Conservation (phyloP, 306 rosid species). For the Rosa multiflora region DNA sequence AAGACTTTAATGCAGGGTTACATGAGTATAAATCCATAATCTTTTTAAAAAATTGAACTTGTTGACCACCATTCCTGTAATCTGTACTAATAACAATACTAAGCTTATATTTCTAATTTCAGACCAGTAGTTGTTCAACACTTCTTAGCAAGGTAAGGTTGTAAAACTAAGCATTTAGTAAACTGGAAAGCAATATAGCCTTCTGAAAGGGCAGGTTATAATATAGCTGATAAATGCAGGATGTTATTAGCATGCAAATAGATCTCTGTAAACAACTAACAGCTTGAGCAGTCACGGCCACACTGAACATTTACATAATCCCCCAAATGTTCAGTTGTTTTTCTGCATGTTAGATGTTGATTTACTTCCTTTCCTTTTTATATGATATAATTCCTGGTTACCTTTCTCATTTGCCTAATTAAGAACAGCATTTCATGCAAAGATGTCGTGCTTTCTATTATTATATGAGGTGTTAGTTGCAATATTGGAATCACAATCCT, state of each 20-base stretch:
- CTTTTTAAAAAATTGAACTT: neutral
- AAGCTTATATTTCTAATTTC: neutral
- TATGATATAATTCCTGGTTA: neutral
- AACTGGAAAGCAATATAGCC: neutral
- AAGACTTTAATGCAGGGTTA: neutral
- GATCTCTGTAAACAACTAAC: neutral
- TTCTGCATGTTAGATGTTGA: neutral
- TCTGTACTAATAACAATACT: constrained; percentile 3
- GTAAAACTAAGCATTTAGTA: constrained; percentile 4
- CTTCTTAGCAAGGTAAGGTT: neutral
- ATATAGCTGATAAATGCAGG: neutral
- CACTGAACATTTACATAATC: neutral
- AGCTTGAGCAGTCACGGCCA: neutral
- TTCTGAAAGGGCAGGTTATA: neutral
- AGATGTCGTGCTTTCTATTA: neutral
- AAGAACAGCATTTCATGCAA: neutral
- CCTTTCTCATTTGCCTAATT: neutral
- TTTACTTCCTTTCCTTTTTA: neutral
- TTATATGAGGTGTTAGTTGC: neutral
- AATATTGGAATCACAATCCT: neutral
- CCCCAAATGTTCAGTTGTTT: neutral
- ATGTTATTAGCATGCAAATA: neutral
- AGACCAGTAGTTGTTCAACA: neutral
- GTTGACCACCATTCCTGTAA: neutral
- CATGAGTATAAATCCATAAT: neutral